A percentile compares a stretch with the other conserved stretches of the same genome.
Conservation (phyloP, 2,329 filamentous ascomycete genomes). For the Myriangium duriaei region DNA sequence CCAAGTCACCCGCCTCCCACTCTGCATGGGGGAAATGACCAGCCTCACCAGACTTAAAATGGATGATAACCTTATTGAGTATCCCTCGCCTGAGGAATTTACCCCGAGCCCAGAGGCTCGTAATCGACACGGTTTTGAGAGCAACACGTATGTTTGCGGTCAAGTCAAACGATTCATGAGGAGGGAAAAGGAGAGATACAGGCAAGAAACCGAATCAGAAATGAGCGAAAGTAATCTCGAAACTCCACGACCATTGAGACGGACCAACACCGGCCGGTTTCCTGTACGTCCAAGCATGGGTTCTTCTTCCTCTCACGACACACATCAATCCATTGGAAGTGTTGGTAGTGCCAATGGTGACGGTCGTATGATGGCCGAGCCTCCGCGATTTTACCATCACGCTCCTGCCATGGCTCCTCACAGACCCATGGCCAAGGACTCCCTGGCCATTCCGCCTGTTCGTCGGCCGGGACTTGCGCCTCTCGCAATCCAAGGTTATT, state of each 20-base stretch:
- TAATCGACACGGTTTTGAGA: constrained; percentile 42
- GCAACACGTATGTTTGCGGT: constrained; percentile 46
- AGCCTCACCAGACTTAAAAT: constrained; percentile 83
- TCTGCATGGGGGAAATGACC: constrained; percentile 77
- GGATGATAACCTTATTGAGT: constrained; percentile 73
- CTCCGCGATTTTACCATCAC: constrained; percentile 45
- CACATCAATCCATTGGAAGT: constrained; percentile 19
- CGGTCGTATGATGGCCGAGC: constrained; percentile 36
- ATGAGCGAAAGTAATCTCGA: constrained; percentile 60
- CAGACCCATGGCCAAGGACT: constrained; percentile 63
- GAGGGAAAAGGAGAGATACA: constrained; percentile 3
- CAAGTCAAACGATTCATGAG: constrained; percentile 41
- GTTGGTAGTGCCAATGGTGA: constrained; percentile 31
- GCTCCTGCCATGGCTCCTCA: constrained; percentile 64
- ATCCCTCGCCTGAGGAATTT: constrained; percentile 47
- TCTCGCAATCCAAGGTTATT: constrained; percentile 55
- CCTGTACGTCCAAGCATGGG: constrained; percentile 54
- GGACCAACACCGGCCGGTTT: constrained; percentile 41
- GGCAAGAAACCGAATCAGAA: constrained; percentile 14
- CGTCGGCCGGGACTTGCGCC: constrained; percentile 62
- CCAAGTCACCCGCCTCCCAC: constrained; percentile 69
- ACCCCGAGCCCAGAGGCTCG: constrained; percentile 29
- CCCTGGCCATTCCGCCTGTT: constrained; percentile 19
- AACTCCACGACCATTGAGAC: constrained; percentile 58
- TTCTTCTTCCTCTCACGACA: constrained; percentile 46